A percentile compares a stretch with the other conserved stretches of the same genome.
phyloP scores from a whole-genome alignment of 306 rosid genomes.

The Canavalia ensiformis region DNA sequence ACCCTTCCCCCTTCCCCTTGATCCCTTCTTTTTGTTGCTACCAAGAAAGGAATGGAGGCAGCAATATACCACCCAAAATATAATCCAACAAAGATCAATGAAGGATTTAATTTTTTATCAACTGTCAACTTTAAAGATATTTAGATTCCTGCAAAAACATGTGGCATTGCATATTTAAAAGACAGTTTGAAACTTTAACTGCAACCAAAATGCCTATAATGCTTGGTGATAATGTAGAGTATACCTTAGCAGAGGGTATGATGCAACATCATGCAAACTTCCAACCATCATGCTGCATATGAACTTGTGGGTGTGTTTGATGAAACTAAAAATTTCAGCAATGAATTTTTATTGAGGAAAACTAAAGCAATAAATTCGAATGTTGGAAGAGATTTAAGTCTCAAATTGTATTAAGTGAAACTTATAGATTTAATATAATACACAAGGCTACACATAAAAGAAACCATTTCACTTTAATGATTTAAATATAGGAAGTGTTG shows the following conservation, averaged over 20 bases:
- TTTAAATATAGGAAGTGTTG: constrained; percentile 1
- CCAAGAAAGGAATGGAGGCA: constrained; percentile 15
- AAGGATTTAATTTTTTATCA: constrained; percentile 21
- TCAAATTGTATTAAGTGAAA: constrained; percentile 31
- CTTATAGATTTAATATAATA: constrained; percentile 10
- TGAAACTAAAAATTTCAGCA: constrained; percentile 9
- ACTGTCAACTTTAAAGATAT: not conserved
- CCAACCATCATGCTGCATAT: constrained; percentile 16
- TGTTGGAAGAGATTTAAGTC: constrained; percentile 10
- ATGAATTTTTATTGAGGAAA: constrained; percentile 30
- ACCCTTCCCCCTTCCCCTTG: not conserved
- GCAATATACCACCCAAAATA: constrained; percentile 27
- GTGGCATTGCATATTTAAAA: not conserved
- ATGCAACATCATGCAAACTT: constrained; percentile 29
- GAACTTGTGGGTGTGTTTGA: not conserved
- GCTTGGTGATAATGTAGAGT: not conserved
- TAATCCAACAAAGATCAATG: not conserved
- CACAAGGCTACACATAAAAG: constrained; percentile 20
- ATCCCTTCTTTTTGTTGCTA: not conserved
- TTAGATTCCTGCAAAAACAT: not conserved
- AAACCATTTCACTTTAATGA: constrained; percentile 26
- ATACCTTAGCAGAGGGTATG: not conserved
- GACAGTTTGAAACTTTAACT: constrained; percentile 3
- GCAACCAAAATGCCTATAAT: constrained; percentile 5
- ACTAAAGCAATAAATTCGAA: constrained; percentile 27